These are phyloP conservation scores for Penicillium sp. DNA, from an alignment of 2,329 filamentous ascomycete species.

Conservation along the genomic window DNA sequence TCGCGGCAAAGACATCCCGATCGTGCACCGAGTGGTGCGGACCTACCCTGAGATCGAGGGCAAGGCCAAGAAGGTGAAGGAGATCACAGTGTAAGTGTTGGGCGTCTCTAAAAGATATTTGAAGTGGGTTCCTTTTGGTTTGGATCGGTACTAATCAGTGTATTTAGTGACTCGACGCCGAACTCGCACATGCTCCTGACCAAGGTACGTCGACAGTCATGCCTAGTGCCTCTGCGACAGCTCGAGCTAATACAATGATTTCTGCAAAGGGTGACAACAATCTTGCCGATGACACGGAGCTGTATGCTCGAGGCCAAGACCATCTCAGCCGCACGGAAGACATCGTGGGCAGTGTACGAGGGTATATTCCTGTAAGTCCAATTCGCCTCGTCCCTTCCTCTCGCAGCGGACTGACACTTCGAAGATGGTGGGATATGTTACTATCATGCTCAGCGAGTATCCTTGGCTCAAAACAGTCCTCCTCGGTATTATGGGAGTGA, in stretches of 20 bases:
- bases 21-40: slow-evolving; percentile 87
- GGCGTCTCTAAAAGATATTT: background rate
- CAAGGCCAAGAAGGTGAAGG: slow-evolving; percentile 34
- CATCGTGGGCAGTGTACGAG: slow-evolving; percentile 87
- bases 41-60: slow-evolving; percentile 49
- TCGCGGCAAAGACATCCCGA: slow-evolving; percentile 81
- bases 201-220: slow-evolving; percentile 47
- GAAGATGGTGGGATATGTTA: slow-evolving; percentile 85
- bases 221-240: background rate
- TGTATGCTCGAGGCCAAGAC: slow-evolving; percentile 68
- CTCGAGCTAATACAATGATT: slow-evolving; percentile 1
- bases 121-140: background rate
- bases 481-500: slow-evolving; percentile 88
- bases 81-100: slow-evolving; percentile 27
- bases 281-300: slow-evolving; percentile 82
- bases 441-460: slow-evolving; percentile 89
- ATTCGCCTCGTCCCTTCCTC: background rate
- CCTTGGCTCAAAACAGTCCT: slow-evolving; percentile 96
- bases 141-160: slow-evolving; percentile 2
- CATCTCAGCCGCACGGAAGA: slow-evolving; percentile 76
- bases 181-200: slow-evolving; percentile 64
- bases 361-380: slow-evolving; percentile 62
- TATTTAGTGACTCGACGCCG: slow-evolving; percentile 22
- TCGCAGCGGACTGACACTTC: background rate
- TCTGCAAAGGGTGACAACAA: slow-evolving; percentile 78